Percentiles rank a stretch among this genome's conserved stretches.
These are phyloP conservation scores for Dovyalis caffra DNA, from an alignment of 345 rosid species.

Conservation along the genomic window DNA sequence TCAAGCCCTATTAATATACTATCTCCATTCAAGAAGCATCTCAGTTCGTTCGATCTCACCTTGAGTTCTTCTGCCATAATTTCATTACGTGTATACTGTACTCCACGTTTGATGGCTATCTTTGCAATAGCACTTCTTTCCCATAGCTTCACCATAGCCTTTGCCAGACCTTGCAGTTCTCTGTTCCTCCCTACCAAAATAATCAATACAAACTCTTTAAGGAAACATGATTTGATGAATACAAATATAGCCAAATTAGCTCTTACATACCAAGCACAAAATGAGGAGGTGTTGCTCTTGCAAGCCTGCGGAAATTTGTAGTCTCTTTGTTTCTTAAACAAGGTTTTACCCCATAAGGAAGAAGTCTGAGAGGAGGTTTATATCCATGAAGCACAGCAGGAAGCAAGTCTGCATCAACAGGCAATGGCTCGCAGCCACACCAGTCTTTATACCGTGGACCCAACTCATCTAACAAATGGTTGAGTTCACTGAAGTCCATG, in stretches of 20 bases:
- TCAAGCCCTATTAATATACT: not conserved
- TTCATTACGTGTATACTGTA: conserved; percentile 75
- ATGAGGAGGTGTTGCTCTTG: conserved; percentile 76
- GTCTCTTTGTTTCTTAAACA: conserved; percentile 53
- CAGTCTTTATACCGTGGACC: conserved; percentile 92
- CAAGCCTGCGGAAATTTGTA: conserved; percentile 67
- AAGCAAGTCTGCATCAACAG: conserved; percentile 91
- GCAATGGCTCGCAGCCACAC: conserved; percentile 86
- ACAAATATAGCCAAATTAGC: not conserved
- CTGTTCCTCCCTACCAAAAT: conserved; percentile 67
- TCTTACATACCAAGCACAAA: conserved; percentile 69
- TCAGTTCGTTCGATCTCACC: conserved; percentile 39
- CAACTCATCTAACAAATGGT: conserved; percentile 65
- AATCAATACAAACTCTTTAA: conserved; percentile 15
- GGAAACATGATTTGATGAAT: conserved; percentile 13
- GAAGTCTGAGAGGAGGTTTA: conserved; percentile 69
- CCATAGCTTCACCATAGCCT: conserved; percentile 87
- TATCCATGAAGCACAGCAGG: conserved; percentile 67
- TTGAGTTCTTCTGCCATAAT: conserved; percentile 94
- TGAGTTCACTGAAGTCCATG: conserved; percentile 53
- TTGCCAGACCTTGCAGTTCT: conserved; percentile 82
- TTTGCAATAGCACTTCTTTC: conserved; percentile 76
- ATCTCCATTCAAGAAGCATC: not conserved
- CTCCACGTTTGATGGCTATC: conserved; percentile 90
- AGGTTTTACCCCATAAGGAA: conserved; percentile 64